Percentiles rank a stretch among this genome's conserved stretches.
These are phyloP conservation scores for Hanseniaspora guilliermondii DNA, from an alignment of 805 yeast genomes.

Conservation along the genomic window DNA sequence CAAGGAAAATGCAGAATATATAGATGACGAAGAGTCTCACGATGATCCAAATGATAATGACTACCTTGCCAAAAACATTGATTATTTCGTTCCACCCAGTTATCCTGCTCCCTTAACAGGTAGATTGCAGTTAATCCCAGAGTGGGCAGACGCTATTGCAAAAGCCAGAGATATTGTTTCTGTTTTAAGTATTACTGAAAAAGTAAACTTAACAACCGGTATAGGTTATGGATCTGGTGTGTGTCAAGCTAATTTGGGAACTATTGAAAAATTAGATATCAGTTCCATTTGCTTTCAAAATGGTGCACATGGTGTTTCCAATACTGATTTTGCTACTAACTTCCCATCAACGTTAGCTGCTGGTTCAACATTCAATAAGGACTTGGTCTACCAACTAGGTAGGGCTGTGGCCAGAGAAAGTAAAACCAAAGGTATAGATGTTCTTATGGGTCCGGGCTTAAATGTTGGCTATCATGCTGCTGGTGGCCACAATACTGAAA, in stretches of 20 bases:
- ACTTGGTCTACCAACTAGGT: constrained; percentile 40
- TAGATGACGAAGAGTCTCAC: constrained; percentile 16
- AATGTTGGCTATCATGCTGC: constrained; percentile 51
- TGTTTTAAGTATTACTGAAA: constrained; percentile 45
- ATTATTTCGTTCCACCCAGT: constrained; percentile 6
- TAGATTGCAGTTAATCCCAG: constrained; percentile 38
- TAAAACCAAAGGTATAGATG: constrained; percentile 42
- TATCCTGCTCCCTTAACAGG: constrained; percentile 20
- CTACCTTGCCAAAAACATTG: constrained; percentile 22
- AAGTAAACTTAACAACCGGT: constrained; percentile 51
- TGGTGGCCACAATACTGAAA: constrained; percentile 57
- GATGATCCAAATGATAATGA: constrained; percentile 19
- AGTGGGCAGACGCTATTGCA: constrained; percentile 47
- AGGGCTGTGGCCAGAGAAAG: constrained; percentile 47
- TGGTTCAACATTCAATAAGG: constrained; percentile 46
- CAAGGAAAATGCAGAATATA: constrained; percentile 16
- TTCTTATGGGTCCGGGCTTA: constrained; percentile 43
- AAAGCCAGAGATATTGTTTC: constrained; percentile 44
- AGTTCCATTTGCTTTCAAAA: constrained; percentile 49
- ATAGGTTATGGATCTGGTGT: constrained; percentile 54
- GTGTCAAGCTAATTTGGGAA: constrained; percentile 50
- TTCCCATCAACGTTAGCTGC: constrained; percentile 50
- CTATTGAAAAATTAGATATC: constrained; percentile 42
- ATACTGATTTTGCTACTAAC: constrained; percentile 43
- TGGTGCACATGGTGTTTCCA: constrained; percentile 50